These are phyloP conservation scores for Pythium apleroticum DNA, from an alignment of 352 stramenopile genomes.

Conservation along the genomic window DNA sequence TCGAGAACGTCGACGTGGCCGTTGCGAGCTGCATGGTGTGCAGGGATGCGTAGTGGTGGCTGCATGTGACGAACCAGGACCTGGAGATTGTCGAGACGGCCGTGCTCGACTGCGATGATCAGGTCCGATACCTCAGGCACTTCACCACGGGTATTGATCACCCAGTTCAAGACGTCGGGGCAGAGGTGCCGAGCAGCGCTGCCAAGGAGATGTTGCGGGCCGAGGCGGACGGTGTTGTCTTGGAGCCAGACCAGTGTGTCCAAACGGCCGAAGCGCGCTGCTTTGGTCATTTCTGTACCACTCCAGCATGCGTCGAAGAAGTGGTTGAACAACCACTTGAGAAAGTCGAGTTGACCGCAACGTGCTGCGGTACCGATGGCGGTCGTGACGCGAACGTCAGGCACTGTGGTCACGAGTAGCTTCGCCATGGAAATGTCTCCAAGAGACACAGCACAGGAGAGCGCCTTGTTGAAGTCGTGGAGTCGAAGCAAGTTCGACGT, in stretches of 20 bases:
- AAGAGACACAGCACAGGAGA: background rate
- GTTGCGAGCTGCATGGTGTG: background rate
- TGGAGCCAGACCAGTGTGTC: background rate
- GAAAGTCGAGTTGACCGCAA: background rate
- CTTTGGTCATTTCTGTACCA: background rate
- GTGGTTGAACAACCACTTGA: background rate
- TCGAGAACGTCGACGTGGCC: background rate
- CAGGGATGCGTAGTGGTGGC: background rate
- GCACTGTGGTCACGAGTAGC: background rate
- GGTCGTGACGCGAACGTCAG: background rate
- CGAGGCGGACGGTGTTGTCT: background rate
- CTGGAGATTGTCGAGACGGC: background rate
- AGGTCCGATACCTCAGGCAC: background rate
- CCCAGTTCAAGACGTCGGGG: background rate
- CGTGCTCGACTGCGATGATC: background rate
- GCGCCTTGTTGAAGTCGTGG: conserved; percentile 4
- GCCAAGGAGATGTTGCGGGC: background rate
- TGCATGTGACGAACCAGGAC: background rate
- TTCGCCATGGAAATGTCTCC: background rate
- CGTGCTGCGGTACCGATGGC: background rate
- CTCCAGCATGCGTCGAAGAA: background rate
- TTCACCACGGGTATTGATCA: background rate
- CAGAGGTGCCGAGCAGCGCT: background rate
- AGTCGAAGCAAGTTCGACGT: background rate
- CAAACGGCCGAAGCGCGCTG: background rate